Evolutionary conservation across 805 yeast species (phyloP).

Genomic region (Suhomyces emberorum): DNA sequence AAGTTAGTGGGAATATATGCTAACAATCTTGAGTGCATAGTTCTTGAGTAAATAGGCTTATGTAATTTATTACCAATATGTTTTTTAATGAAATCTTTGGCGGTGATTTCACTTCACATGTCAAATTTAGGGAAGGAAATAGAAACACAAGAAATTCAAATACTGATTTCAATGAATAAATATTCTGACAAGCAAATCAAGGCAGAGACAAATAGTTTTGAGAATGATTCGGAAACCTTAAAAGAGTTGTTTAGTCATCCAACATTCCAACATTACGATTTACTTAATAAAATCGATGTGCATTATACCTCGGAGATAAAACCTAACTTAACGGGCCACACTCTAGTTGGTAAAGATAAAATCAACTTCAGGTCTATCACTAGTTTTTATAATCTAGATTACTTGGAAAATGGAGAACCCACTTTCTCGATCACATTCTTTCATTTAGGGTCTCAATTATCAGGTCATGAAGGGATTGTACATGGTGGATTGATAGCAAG

Average conservation of each 20-base stretch:
- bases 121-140: too few species aligned
- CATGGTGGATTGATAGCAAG: conserved; percentile 46
- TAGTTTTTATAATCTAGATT: conserved; percentile 26
- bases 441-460: conserved; percentile 34
- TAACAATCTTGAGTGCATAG: too few species aligned
- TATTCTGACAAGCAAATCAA: too few species aligned
- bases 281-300: neutral
- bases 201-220: too few species aligned
- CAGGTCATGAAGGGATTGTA: conserved; percentile 41
- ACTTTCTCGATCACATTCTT: conserved; percentile 33
- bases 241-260: conserved; percentile 1
- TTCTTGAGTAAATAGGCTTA: too few species aligned
- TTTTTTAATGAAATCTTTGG: too few species aligned
- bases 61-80: too few species aligned
- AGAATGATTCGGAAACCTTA: neutral
- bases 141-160: too few species aligned
- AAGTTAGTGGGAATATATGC: too few species aligned
- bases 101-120: too few species aligned
- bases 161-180: too few species aligned
- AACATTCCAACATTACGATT: conserved; percentile 1
- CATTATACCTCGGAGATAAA: conserved; percentile 23
- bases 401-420: conserved; percentile 1
- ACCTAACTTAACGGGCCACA: conserved; percentile 36
- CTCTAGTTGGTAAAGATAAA: conserved; percentile 32
- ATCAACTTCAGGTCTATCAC: conserved; percentile 32